Evolutionary conservation across 805 yeast genomes (phyloP).

Genomic region (Zygosaccharomyces kombuchaensis): DNA sequence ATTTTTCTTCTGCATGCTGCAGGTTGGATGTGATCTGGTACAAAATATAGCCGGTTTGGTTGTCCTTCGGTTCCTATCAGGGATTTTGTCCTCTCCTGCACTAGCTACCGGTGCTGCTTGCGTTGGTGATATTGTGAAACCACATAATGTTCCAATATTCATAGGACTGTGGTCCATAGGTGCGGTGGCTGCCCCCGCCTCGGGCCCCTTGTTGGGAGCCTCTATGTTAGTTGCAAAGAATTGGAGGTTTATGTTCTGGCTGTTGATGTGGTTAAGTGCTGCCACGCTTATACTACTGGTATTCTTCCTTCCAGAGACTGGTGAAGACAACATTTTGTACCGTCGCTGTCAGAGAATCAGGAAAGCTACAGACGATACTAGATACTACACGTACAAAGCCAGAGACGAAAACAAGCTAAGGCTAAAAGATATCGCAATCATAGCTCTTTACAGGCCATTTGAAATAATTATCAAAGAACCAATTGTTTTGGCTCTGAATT

Average conservation of each 20-base stretch:
- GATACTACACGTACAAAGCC: constrained; percentile 27
- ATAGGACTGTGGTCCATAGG: constrained; percentile 51
- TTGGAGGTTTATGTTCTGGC: constrained; percentile 57
- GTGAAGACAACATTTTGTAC: constrained; percentile 40
- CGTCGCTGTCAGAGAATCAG: constrained; percentile 48
- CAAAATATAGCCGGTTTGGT: constrained; percentile 47
- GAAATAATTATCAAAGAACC: constrained; percentile 51
- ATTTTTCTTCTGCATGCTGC: constrained; percentile 45
- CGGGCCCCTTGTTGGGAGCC: constrained; percentile 56
- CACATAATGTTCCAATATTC: constrained; percentile 43
- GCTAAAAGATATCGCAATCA: constrained; percentile 20
- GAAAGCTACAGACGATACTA: constrained; percentile 45
- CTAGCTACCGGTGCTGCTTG: constrained; percentile 57
- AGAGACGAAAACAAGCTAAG: constrained; percentile 37
- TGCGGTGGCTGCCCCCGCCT: constrained; percentile 50
- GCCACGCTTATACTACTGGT: constrained; percentile 35
- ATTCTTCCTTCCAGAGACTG: constrained; percentile 48
- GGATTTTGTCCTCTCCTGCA: constrained; percentile 53
- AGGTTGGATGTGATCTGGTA: constrained; percentile 52
- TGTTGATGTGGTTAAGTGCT: constrained; percentile 41
- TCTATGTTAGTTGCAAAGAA: constrained; percentile 42
- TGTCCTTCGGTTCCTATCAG: constrained; percentile 49
- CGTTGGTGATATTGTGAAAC: constrained; percentile 44
- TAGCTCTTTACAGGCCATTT: constrained; percentile 46
- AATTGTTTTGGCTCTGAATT: constrained; percentile 48